phyloP scores from a whole-genome alignment of 352 stramenopile genomes.

The Thalassiosira oceanica region DNA sequence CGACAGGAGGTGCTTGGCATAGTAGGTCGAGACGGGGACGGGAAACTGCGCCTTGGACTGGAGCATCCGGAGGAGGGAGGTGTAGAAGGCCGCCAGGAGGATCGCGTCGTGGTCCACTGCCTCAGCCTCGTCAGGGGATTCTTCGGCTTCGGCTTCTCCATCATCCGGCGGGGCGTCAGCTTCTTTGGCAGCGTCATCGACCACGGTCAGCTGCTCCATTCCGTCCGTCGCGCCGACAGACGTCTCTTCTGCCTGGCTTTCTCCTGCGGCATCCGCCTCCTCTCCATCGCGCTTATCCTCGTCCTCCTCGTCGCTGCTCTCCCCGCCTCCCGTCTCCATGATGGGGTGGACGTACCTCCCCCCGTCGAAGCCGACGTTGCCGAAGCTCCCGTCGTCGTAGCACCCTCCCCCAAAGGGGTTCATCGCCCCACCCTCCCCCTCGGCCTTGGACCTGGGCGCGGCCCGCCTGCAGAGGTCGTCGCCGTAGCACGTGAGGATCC shows the following conservation, averaged over 20 bases:
- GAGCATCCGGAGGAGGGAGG: constrained; percentile 46
- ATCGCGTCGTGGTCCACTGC: constrained; percentile 46
- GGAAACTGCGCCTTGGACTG: constrained; percentile 59
- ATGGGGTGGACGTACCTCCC: constrained; percentile 50
- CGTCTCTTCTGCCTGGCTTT: no score
- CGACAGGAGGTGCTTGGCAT: constrained; percentile 60
- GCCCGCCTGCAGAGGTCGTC: constrained; percentile 71
- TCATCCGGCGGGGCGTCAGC: not conserved
- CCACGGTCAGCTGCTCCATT: constrained; percentile 26
- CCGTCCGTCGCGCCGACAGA: constrained; percentile 1
- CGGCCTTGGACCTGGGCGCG: constrained; percentile 1
- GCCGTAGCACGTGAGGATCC: constrained; percentile 69
- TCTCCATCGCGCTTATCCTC: constrained; percentile 14
- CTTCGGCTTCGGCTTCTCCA: constrained; percentile 9
- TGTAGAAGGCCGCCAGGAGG: constrained; percentile 53
- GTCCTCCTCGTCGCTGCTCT: constrained; percentile 25
- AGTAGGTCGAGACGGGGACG: constrained; percentile 69
- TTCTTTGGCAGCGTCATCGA: constrained; percentile 8
- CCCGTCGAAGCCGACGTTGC: constrained; percentile 71
- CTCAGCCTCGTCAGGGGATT: not conserved
- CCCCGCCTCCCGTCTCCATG: constrained; percentile 3
- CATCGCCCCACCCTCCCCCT: not conserved
- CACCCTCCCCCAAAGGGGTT: constrained; percentile 37
- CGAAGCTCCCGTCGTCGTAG: constrained; percentile 73
- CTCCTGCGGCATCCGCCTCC: not conserved